Evolutionary conservation across 305 asterid genomes (phyloP).

Genomic region (Plantago coronopus): DNA sequence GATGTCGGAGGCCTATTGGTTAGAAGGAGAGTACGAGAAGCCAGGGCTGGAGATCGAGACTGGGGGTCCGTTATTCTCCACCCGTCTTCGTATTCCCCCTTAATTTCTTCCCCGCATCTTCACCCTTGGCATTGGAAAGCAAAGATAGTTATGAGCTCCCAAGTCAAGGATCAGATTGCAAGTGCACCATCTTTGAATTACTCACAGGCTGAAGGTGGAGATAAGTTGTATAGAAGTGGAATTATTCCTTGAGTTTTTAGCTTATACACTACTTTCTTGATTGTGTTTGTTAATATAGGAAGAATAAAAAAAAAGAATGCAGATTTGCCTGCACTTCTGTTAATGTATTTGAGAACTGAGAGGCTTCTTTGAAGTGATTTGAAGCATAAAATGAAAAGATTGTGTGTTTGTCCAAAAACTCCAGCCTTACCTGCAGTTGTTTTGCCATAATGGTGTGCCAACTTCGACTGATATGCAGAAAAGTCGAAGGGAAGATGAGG

Average conservation of each 20-base stretch:
- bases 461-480: too few species aligned
- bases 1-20: constrained; percentile 60
- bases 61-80: constrained; percentile 83
- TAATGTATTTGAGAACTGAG: neutral
- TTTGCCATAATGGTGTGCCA: neutral
- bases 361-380: constrained; percentile 3
- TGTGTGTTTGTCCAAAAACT: too few species aligned
- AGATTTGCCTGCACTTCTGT: neutral
- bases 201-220: constrained; percentile 83
- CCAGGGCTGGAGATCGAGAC: constrained; percentile 64
- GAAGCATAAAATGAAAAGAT: too few species aligned
- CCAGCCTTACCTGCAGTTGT: neutral
- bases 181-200: constrained; percentile 31
- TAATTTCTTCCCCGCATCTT: constrained; percentile 40
- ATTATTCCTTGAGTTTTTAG: constrained; percentile 34
- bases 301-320: neutral
- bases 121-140: constrained; percentile 87
- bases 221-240: constrained; percentile 52
- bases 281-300: constrained; percentile 6
- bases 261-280: constrained; percentile 9
- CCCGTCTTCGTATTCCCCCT: constrained; percentile 38
- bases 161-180: constrained; percentile 34
- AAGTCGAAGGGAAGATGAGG: too few species aligned
- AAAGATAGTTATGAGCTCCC: constrained; percentile 42
- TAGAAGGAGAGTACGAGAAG: constrained; percentile 65